Evolutionary conservation across 2,329 filamentous ascomycete species (phyloP), one percentile per base, ranked within the genome.

Genomic region (Aspergillus sclerotialis): DNA sequence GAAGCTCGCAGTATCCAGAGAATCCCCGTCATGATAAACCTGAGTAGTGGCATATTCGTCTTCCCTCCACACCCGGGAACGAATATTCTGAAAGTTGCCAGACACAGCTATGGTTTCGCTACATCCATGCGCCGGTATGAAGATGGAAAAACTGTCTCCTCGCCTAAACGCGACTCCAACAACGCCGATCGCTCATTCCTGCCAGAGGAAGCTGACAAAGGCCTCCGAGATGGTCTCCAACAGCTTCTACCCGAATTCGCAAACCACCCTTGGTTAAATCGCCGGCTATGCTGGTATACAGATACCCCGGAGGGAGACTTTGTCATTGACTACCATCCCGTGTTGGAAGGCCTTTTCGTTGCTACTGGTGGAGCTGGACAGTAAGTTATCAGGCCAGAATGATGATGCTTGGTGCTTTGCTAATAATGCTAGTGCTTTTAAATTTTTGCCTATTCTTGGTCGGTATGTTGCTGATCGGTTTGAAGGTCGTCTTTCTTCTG

Each of bases 391-490:
- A 21, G 5, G 33, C 15, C n/a, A 28, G 27, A n/a, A n/a, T 10
- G 24, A 21, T 8, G 26, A 7, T 1, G n/a, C 7, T 12, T 12
- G 13, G n/a, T 70, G 58, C 6, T 49, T 37, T 28, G 7, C 21
- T 5, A 28, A 13, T 15, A 23, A 37, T 18, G 10, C 30, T n/a
- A 68, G 42, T 49, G 79, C 67, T 1, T 82, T 78, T 66, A 83
- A 83, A 58, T 82, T 82, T 52, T 53, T 82, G 32, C 79, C 79
- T 0, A 70, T 82, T 5, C 60, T 83, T 7, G 79, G 79, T 11
- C 28, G 28, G 8, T 16, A 30, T 18, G 18, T 18, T 16, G 28
- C 15, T 4, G 28, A 30, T 12, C 11, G 15, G 8, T 17, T 30
- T 9, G 9, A 30, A 11, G 15, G 28, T 10, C 10, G 14, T 1